Evolutionary conservation across 108 stramenopile genomes (phyloP).

Genomic region (Skeletonema grethae): DNA sequence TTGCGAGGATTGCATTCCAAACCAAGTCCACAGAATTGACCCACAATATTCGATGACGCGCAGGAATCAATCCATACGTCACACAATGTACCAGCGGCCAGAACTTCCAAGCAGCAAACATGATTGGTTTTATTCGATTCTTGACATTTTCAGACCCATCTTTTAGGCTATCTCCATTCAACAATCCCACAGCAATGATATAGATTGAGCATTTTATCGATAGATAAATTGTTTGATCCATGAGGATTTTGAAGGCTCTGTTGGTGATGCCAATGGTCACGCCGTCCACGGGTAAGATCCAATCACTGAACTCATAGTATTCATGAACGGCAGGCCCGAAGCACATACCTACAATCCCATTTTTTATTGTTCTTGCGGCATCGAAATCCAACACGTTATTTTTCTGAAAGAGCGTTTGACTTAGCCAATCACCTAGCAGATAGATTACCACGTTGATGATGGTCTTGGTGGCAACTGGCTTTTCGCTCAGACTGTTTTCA

Average conservation of each 20-base stretch:
- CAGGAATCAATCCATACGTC: constrained; percentile 87
- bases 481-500: constrained; percentile 74
- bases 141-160: constrained; percentile 65
- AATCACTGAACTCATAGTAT: constrained; percentile 94
- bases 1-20: constrained; percentile 89
- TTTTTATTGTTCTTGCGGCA: constrained; percentile 77
- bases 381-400: constrained; percentile 90
- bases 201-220: constrained; percentile 90
- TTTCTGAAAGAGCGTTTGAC: constrained; percentile 79
- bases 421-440: constrained; percentile 94
- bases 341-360: constrained; percentile 92
- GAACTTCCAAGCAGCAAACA: constrained; percentile 93
- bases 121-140: constrained; percentile 79
- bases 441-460: constrained; percentile 95
- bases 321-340: constrained; percentile 94
- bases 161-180: constrained; percentile 73
- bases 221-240: constrained; percentile 95
- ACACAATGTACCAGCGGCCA: constrained; percentile 95
- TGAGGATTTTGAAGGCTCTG: constrained; percentile 90
- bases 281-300: constrained; percentile 87
- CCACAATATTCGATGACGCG: constrained; percentile 93
- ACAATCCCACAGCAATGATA: constrained; percentile 79
- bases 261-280: constrained; percentile 65
- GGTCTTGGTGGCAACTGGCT: constrained; percentile 92
- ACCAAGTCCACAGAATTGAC: constrained; percentile 91